Base-by-base conservation (phyloP, 2,329 filamentous ascomycete genomes). In the Parasarocladium wereldwijsianum region DNA sequence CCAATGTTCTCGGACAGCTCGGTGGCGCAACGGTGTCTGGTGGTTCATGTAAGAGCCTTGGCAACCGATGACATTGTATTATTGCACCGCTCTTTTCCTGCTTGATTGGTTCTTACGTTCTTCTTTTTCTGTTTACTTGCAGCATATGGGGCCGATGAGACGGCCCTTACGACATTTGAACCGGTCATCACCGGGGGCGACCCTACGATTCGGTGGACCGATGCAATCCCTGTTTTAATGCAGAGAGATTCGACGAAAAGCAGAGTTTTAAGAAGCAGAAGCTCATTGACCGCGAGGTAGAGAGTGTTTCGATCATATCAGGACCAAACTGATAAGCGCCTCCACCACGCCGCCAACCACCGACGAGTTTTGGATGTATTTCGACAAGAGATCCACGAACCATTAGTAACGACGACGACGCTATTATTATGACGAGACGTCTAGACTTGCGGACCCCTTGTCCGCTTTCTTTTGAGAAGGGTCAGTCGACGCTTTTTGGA, bases 161-260 rank as follows among this genome's bases (percentile, higher is more conserved):
- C 19, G 28, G 28, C 6, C 24, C 28, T 30, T 23, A 30, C 28
- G 28, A 30, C 28, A n/a, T n/a, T 30, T 30, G 28, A 30, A 30
- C n/a, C 28, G 28, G 28, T 23, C 24, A 30, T 30, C 28, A 30
- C 28, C 11, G 17, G 28, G 28, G 28, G 28, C 28, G 24, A 30
- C 28, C 28, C 28, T 30, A 30, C 28, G 28, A 30, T 16, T 29
- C 24, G 27, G 19, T 28, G 32, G 30, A 34, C 37, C 36, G 34
- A 38, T 34, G 16, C 34, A 34, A 33, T 37, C 29, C 29, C 29
- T 20, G 30, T 30, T 35, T 19, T 26, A 20, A 26, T 16, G 36
- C 27, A 24, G 16, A 29, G 39, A 36, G 29, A 32, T 31, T 31
- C 32, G 32, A 34, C 31, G 22, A 29, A 23, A 13, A 27, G 19